Percentiles rank a stretch among this genome's conserved stretches.
Conservation (phyloP, 164 flowering plant genomes). For the Vitis labrusca region DNA sequence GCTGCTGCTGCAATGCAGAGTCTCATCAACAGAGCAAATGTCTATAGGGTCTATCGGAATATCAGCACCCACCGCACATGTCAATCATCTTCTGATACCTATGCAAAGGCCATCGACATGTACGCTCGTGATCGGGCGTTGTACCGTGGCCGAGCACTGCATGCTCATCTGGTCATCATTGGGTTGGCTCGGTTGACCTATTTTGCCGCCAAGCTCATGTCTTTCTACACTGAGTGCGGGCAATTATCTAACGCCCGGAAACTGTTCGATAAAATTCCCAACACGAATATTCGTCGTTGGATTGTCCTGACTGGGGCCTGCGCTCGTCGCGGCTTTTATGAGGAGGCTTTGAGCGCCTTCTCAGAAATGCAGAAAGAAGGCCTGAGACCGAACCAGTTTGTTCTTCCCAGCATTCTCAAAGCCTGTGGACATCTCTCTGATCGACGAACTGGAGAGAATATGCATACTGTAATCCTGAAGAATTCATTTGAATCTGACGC, state of each 20-base stretch:
- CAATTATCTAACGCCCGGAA: conserved; percentile 39
- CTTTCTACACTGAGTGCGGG: conserved; percentile 47
- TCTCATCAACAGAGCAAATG: conserved; percentile 10
- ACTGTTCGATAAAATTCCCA: conserved; percentile 69
- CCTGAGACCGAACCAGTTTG: conserved; percentile 36
- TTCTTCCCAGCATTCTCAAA: conserved; percentile 68
- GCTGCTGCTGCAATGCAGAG: conserved; percentile 1
- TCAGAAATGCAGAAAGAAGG: conserved; percentile 54
- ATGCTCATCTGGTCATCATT: conserved; percentile 52
- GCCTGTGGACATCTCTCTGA: conserved; percentile 65
- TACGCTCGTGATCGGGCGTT: conserved; percentile 36
- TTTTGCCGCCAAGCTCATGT: conserved; percentile 60
- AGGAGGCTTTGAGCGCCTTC: conserved; percentile 55
- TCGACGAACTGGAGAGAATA: conserved; percentile 38
- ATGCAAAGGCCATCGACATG: conserved; percentile 32
- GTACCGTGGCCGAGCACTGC: conserved; percentile 42
- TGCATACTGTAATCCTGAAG: conserved; percentile 48
- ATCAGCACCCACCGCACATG: conserved; percentile 16
- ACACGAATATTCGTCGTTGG: conserved; percentile 52
- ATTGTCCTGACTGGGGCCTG: conserved; percentile 53
- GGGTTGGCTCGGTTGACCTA: conserved; percentile 43
- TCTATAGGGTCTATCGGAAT: neutral
- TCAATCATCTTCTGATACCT: conserved; percentile 26
- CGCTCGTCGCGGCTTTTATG: conserved; percentile 50
- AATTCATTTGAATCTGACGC: conserved; percentile 40